A percentile compares a stretch with the other conserved stretches of the same genome.
These are phyloP conservation scores for Dothideomycetes sp. DNA, from an alignment of 2,329 filamentous ascomycete species.

Conservation along the genomic window DNA sequence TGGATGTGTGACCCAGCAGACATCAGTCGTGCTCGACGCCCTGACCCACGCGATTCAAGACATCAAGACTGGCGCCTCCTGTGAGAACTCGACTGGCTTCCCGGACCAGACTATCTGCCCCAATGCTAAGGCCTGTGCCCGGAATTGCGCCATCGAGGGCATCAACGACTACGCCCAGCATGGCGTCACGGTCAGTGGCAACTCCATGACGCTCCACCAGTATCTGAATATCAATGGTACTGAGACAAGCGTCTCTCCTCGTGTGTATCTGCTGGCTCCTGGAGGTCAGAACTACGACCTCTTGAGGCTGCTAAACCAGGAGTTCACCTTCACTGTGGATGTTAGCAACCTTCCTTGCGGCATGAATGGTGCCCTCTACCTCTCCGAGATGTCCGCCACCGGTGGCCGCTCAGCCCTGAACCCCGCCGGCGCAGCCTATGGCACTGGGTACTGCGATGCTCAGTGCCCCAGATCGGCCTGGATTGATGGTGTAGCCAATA, in stretches of 20 bases:
- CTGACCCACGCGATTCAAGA: conserved; percentile 39
- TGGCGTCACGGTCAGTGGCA: conserved; percentile 43
- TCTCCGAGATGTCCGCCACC: conserved; percentile 52
- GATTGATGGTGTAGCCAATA: conserved; percentile 32
- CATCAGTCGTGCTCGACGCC: conserved; percentile 44
- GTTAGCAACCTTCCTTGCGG: conserved; percentile 60
- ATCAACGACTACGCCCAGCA: conserved; percentile 45
- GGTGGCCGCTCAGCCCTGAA: conserved; percentile 44
- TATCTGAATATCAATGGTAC: conserved; percentile 31
- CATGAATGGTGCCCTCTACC: conserved; percentile 62
- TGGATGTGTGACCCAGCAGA: conserved; percentile 41
- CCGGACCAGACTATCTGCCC: conserved; percentile 39
- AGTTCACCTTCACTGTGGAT: conserved; percentile 66
- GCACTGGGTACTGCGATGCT: conserved; percentile 48
- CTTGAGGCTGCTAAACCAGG: conserved; percentile 56
- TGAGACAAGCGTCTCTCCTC: conserved; percentile 34
- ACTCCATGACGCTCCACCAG: conserved; percentile 39
- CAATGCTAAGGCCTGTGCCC: conserved; percentile 41
- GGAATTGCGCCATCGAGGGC: conserved; percentile 49
- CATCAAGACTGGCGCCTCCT: conserved; percentile 25
- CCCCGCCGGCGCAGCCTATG: conserved; percentile 46
- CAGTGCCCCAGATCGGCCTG: conserved; percentile 28
- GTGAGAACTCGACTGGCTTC: conserved; percentile 25
- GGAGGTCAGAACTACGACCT: conserved; percentile 53
- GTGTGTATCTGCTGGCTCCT: conserved; percentile 55